Base-by-base conservation (phyloP, 306 rosid genomes). In the Lotus japonicus region DNA sequence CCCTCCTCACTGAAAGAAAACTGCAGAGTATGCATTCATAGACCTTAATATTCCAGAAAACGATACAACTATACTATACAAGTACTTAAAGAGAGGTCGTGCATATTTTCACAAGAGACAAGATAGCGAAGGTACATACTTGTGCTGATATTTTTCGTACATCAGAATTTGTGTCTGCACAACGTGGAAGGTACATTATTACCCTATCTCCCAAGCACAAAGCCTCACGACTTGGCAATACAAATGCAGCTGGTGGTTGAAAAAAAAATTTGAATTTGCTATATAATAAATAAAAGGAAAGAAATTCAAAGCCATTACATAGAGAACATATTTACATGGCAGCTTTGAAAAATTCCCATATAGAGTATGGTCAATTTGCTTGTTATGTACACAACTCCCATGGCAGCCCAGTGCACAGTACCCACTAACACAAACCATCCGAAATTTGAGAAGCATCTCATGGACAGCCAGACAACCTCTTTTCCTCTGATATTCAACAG, bases 381-480 rank as follows among this genome's bases (percentile, higher is more conserved):
- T 86, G 85, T 76, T 86, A 81, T 92, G 98, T 7, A 77, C 77
- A 76, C 94, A 89, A 79, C 82, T 86, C 79, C 95, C 98, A 57
- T 81, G 91, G 84, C 97, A 88, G 45, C 98, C 98, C 51, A 89
- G 21, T 39, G 94, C 86, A 67, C 98, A 89, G 77, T 87, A 80
- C 58, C 96, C 98, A 50, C 90, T 81, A 50, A 85, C 82, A 82
- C 98, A 92, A 74, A 88, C 87, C 75, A 77, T 82, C 58, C 85
- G 88, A 81, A 92, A 92, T 84, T 92, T 92, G 82, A 90, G 91
- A 86, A 92, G 96, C 90, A 92, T 83, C 88, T 88, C 91, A 80
- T 86, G 77, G 66, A 88, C 98, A 10, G 98, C 98, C 82, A 81
- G 85, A 73, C 97, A 92, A 44, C 98, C 98, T 80, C 98, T 82